Percentiles rank a stretch among this genome's conserved stretches.
These are phyloP conservation scores for Castanopsis chinensis DNA, from an alignment of 306 rosid genomes.

Conservation along the genomic window DNA sequence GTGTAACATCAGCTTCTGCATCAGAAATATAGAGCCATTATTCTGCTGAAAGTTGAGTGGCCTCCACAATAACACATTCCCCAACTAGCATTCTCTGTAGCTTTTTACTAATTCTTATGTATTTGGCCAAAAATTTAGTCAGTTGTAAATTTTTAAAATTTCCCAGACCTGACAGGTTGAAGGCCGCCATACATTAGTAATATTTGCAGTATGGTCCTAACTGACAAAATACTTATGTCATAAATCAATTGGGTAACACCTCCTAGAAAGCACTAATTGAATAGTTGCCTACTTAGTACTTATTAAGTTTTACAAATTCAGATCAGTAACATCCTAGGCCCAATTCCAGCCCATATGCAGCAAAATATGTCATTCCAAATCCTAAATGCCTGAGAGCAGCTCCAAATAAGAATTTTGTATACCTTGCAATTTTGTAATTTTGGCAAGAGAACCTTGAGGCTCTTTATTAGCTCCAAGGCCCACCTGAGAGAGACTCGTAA, in stretches of 20 bases:
- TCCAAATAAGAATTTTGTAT: slow-evolving; percentile 11
- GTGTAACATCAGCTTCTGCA: slow-evolving; percentile 47
- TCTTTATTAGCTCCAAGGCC: slow-evolving; percentile 40
- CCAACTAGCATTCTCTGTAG: background rate
- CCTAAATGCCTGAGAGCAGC: background rate
- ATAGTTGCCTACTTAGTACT: background rate
- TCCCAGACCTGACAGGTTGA: background rate
- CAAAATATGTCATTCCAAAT: background rate
- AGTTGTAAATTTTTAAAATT: background rate
- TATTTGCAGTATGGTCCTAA: background rate
- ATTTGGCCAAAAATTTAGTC: background rate
- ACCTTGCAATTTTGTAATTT: slow-evolving; percentile 45
- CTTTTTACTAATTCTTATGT: background rate
- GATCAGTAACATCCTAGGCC: background rate
- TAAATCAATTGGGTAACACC: slow-evolving; percentile 5
- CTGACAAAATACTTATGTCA: background rate
- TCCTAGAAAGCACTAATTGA: slow-evolving; percentile 7
- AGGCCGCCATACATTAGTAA: background rate
- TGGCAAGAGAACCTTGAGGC: slow-evolving; percentile 29
- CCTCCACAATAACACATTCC: background rate
- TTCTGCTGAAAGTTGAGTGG: slow-evolving; percentile 9
- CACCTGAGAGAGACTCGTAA: slow-evolving; percentile 49
- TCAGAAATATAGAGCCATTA: slow-evolving; percentile 23
- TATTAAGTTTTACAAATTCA: background rate
- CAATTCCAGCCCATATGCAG: background rate